Percentiles rank a stretch among this genome's conserved stretches.
Conservation (phyloP, 1,284 basidiomycete species). For the Boletus holoroseus region DNA sequence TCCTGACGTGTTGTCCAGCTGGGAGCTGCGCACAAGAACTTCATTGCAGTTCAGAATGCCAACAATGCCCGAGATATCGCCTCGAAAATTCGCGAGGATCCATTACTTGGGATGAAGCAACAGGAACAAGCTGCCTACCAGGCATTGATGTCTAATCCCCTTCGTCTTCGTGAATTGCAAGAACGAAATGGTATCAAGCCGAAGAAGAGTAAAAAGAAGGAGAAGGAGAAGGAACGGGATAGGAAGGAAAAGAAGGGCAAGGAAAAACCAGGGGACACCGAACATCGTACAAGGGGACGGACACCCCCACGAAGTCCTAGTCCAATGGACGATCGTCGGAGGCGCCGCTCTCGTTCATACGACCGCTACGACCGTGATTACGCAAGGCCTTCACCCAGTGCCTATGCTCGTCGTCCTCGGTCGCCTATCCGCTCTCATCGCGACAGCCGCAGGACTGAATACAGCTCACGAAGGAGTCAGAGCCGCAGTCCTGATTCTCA, state of each 20-base stretch:
- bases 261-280: conserved; percentile 41
- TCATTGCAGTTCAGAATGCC: conserved; percentile 90
- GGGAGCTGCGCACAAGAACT: conserved; percentile 81
- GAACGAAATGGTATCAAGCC: conserved; percentile 69
- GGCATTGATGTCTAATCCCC: conserved; percentile 85
- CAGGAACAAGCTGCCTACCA: conserved; percentile 94
- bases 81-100: conserved; percentile 93
- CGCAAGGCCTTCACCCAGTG: conserved; percentile 35
- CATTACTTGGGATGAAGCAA: conserved; percentile 92
- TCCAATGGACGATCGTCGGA: conserved; percentile 23
- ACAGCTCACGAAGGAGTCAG: conserved; percentile 26
- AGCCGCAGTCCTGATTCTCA: conserved; percentile 32
- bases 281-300: conserved; percentile 32
- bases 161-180: conserved; percentile 79
- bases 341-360: conserved; percentile 36
- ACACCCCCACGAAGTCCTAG: conserved; percentile 39
- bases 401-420: conserved; percentile 37
- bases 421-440: conserved; percentile 32
- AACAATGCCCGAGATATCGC: conserved; percentile 87
- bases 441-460: conserved; percentile 21
- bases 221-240: conserved; percentile 60
- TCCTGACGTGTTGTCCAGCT: conserved; percentile 43
- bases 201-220: conserved; percentile 71
- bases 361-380: conserved; percentile 34
- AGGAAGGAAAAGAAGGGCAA: conserved; percentile 53